These are phyloP conservation scores for Penicillium polonicum DNA, from an alignment of 2,329 filamentous ascomycete species.

Conservation along the genomic window DNA sequence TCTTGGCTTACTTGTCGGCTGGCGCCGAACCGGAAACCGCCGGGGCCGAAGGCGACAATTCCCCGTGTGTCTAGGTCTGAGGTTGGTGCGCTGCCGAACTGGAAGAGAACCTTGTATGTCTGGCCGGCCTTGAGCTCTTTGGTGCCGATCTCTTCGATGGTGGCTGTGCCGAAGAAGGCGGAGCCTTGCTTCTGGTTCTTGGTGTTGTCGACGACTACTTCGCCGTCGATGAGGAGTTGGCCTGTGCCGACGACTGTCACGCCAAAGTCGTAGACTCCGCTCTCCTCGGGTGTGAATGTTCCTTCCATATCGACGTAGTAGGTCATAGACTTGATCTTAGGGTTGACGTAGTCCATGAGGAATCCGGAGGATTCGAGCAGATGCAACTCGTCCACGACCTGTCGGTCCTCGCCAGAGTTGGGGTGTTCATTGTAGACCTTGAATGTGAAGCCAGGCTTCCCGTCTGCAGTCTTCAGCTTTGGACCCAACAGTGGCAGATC, in stretches of 20 bases:
- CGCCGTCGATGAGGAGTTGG: constrained; percentile 62
- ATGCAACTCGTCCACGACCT: constrained; percentile 53
- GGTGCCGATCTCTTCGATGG: constrained; percentile 61
- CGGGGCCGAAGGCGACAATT: constrained; percentile 55
- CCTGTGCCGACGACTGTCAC: constrained; percentile 65
- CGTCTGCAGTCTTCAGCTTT: constrained; percentile 52
- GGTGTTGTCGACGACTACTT: constrained; percentile 64
- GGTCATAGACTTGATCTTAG: constrained; percentile 51
- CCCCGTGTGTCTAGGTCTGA: constrained; percentile 54
- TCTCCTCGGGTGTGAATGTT: constrained; percentile 59
- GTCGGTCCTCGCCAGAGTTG: constrained; percentile 43
- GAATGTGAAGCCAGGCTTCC: constrained; percentile 61
- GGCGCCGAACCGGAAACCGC: constrained; percentile 63
- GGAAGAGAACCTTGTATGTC: constrained; percentile 58
- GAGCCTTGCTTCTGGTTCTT: constrained; percentile 63
- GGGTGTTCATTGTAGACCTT: constrained; percentile 62
- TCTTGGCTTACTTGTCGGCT: constrained; percentile 58
- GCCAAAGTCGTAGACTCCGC: constrained; percentile 64
- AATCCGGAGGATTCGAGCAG: constrained; percentile 47
- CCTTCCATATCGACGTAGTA: constrained; percentile 65
- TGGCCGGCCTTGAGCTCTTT: constrained; percentile 59
- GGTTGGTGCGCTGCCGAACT: constrained; percentile 60
- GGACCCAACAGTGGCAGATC: constrained; percentile 60
- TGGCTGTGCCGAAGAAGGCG: constrained; percentile 65
- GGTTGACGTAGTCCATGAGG: constrained; percentile 56